Base-by-base conservation (phyloP, 257 asterid genomes). In the Nicotiana sylvestris region DNA sequence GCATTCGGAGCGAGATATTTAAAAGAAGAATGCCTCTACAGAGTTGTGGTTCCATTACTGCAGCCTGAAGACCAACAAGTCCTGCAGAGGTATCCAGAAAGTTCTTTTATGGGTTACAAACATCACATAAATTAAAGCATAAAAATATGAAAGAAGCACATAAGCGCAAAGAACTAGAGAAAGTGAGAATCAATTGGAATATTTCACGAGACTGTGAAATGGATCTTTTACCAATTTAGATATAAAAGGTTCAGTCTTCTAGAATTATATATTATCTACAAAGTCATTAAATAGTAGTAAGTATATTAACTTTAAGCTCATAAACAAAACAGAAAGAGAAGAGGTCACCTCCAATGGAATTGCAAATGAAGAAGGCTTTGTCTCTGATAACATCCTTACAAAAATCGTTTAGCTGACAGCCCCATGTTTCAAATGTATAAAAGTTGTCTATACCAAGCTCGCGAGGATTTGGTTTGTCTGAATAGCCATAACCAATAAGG, bases 341-440 rank as follows among this genome's bases (percentile, higher is more conserved):
- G 80, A 81, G 53, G 77, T 86, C 81, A 95, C 99, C 99, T 92
- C 99, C 99, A 56, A 96, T 96, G 62, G 99, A 96, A 76, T 96
- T 96, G 93, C 99, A 94, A 84, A 90, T 88, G 83, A 92, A 94
- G 90, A 93, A 96, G 55, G 92, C 98, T 77, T 89, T 78, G 76
- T 88, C 97, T 86, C 84, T 86, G 61, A 94, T 92, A 32, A 94
- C 89, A 81, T 90, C 96, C 57, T 9, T 86, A 70, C 98, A 96
- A 81, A 96, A 96, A 89, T 96, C 98, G 81, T 96, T 96, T 83
- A 96, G 86, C 86, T 96, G 99, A 84, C 86, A 84, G 78, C 88
- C 99, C 99, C 99, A 96, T 62, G 99, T 96, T 93, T 94, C 99
- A 82, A 96, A 96, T 16, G 97, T 92, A 84, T 95, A 96, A 67